Conservation (phyloP, 805 yeast species). For the Grigorovia jiainica region DNA sequence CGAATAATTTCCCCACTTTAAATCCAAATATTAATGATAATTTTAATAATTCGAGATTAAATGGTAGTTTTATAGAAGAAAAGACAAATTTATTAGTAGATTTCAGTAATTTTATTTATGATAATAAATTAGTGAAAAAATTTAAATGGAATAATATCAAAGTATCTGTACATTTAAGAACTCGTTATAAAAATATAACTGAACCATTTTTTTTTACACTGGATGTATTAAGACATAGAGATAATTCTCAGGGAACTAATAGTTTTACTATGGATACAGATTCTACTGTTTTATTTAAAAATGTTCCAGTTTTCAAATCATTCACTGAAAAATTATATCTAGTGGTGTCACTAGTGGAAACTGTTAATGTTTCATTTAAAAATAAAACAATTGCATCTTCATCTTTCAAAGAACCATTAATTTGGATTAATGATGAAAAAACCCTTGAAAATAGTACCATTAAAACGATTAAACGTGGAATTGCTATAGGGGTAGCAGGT, state of each 20-base stretch:
- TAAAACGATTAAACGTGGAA: conserved; percentile 52
- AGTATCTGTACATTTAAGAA: conserved; percentile 64
- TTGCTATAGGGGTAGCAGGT: conserved; percentile 84
- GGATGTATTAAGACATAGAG: conserved; percentile 29
- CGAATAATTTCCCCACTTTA: conserved; percentile 30
- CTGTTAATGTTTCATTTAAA: conserved; percentile 32
- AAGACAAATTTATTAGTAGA: conserved; percentile 60
- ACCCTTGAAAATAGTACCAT: conserved; percentile 7
- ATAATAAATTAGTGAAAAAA: conserved; percentile 41
- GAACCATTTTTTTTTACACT: conserved; percentile 72
- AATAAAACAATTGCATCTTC: conserved; percentile 3
- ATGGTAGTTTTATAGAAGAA: neutral
- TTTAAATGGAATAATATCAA: conserved; percentile 60
- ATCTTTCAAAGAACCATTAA: conserved; percentile 21
- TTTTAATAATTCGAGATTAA: neutral
- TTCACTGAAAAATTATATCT: conserved; percentile 59
- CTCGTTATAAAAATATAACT: conserved; percentile 52
- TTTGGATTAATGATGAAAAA: conserved; percentile 10
- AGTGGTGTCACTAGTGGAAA: conserved; percentile 69
- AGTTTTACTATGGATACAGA: conserved; percentile 54
- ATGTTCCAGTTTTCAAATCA: conserved; percentile 57
- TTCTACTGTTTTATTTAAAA: conserved; percentile 70
- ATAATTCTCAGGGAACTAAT: neutral
- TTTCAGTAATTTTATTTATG: conserved; percentile 57
- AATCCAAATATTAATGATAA: neutral